Base-by-base conservation (phyloP, 768 basidiomycete species). In the Sporobolomyces phaffii region DNA sequence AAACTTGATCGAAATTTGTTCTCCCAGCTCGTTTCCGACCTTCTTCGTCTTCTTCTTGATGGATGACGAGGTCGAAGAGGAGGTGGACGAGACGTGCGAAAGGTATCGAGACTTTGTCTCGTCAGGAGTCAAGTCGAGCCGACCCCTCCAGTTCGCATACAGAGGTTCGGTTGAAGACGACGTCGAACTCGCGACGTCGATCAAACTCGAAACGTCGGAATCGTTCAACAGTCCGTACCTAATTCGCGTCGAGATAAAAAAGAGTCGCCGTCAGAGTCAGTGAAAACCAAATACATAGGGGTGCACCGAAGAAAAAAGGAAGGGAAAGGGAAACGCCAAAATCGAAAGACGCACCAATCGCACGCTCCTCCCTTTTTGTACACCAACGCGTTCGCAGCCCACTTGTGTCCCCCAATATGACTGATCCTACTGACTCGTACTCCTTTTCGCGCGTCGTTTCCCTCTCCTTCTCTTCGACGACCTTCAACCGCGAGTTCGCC, bases 381-480 rank as follows among this genome's bases (percentile, higher is more conserved):
- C 26, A 68, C 62, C 20, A 66, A 34, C 15, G 54, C 65, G 34
- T 70, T 67, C 11, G 31, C 64, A 2, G 69, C 74, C 33, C 51
- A 75, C 52, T 66, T 66, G 68, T 76, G 75, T 3, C 75, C 75
- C 13, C 75, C 75, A 13, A 75, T 59, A 38, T 77, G 76, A 13
- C 62, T 67, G 20, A 73, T 61, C 33, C 74, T 61, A 20, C 51
- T 29, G n/a, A 76, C 50, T 20, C 62, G 33, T 1, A 74, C 61
- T 17, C 58, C 51, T 8, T 38, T 49, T 14, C 28, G 43, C 1
- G 20, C 33, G 24, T 28, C 38, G 29, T 9, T 38, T 38, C 38
- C 10, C 10, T 38, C 17, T n/a, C 62, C 40, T 40, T 36, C 34
- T 54, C 38, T 38, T 38, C 38, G 38, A 17, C 38, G 10, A 9